phyloP scores from a whole-genome alignment of 495 filamentous ascomycete species.

The Trichodelitschia bisporula region DNA sequence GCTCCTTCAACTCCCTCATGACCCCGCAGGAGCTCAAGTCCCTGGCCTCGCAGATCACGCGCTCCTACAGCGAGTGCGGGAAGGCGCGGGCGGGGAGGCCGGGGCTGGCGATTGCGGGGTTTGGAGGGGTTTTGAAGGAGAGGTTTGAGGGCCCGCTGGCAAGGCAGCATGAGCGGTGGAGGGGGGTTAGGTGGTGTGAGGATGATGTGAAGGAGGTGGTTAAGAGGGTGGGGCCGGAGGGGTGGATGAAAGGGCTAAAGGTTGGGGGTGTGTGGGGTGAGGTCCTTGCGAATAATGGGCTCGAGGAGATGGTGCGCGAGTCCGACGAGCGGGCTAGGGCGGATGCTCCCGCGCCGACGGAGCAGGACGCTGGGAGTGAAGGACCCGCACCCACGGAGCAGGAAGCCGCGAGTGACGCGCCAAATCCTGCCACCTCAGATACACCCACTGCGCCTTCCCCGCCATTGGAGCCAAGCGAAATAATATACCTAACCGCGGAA shows the following conservation, averaged over 20 bases:
- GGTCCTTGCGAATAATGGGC: slow-evolving; percentile 16
- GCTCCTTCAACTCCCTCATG: slow-evolving; percentile 83
- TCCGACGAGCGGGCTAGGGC: slow-evolving; percentile 4
- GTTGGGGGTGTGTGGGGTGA: slow-evolving; percentile 30
- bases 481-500: slow-evolving; percentile 78
- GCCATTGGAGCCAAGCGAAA: too few species aligned
- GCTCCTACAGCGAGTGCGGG: slow-evolving; percentile 71
- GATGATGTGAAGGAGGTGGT: slow-evolving; percentile 45
- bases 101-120: slow-evolving; percentile 52
- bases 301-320: slow-evolving; percentile 7
- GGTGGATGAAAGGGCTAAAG: slow-evolving; percentile 27
- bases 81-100: slow-evolving; percentile 33
- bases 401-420: slow-evolving; percentile 6
- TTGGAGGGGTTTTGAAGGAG: slow-evolving; percentile 46
- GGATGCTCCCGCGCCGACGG: too few species aligned
- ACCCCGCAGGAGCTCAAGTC: slow-evolving; percentile 56
- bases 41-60: slow-evolving; percentile 55
- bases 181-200: slow-evolving; percentile 39
- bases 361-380: too few species aligned
- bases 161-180: slow-evolving; percentile 54
- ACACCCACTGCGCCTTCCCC: too few species aligned
- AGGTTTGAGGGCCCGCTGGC: slow-evolving; percentile 51
- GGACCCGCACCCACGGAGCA: slow-evolving; percentile 2
- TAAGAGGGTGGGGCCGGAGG: slow-evolving; percentile 27
- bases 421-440: too few species aligned